Evolutionary conservation across 495 filamentous ascomycete genomes (phyloP).

Genomic region (Haplographium delicatum): DNA sequence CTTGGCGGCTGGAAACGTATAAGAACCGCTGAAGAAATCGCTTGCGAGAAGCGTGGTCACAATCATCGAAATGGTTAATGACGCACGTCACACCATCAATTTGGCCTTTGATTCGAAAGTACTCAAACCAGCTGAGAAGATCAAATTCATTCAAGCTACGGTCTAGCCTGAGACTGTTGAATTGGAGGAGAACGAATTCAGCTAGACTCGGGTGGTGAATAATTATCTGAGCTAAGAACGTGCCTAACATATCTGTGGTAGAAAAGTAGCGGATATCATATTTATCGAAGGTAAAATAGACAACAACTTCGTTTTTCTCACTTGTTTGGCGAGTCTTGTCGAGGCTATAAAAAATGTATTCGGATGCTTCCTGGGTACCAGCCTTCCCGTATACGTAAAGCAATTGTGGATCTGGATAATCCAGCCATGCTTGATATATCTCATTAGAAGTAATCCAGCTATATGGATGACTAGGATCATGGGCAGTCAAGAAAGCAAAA

Average conservation of each 20-base stretch:
- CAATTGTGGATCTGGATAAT: not conserved
- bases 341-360: slow-evolving; percentile 3
- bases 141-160: slow-evolving; percentile 20
- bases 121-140: slow-evolving; percentile 16
- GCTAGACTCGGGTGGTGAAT: not conserved
- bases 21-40: slow-evolving; percentile 5
- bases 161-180: not conserved
- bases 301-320: not conserved
- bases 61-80: slow-evolving; percentile 21
- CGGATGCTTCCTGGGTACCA: not conserved
- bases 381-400: not conserved
- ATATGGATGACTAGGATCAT: not conserved
- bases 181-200: not conserved
- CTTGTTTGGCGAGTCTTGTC: not conserved
- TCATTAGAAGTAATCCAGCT: not conserved
- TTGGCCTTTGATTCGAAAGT: slow-evolving; percentile 3
- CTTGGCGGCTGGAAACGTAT: not conserved
- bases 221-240: not conserved
- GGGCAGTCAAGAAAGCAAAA: not conserved
- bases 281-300: not conserved
- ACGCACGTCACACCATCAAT: slow-evolving; percentile 11
- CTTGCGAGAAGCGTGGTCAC: slow-evolving; percentile 3
- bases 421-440: not conserved
- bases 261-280: not conserved
- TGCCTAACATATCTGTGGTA: not conserved